Evolutionary conservation across 805 yeast species (phyloP).

Genomic region (Zygosaccharomyces bisporus): DNA sequence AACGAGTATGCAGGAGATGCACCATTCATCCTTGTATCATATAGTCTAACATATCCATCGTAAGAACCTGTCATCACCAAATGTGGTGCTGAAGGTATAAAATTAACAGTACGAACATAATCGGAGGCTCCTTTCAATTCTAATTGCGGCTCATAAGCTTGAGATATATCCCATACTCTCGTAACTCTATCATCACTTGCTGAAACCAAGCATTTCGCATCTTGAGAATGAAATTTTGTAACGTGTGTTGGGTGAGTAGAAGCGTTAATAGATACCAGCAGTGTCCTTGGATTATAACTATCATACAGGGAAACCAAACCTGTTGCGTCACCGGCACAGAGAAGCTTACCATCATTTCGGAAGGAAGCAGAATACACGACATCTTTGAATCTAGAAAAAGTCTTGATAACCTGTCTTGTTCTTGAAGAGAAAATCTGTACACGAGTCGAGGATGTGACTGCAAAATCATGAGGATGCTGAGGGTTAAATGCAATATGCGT

Average conservation of each 20-base stretch:
- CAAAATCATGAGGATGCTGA: constrained; percentile 81
- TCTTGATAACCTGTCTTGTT: constrained; percentile 85
- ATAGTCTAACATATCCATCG: constrained; percentile 80
- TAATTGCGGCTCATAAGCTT: constrained; percentile 64
- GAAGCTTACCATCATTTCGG: constrained; percentile 82
- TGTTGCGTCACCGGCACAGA: constrained; percentile 93
- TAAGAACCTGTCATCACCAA: constrained; percentile 90
- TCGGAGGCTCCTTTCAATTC: constrained; percentile 76
- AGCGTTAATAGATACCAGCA: constrained; percentile 77
- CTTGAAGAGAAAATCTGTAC: constrained; percentile 92
- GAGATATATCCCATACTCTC: constrained; percentile 83
- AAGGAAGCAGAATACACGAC: constrained; percentile 89
- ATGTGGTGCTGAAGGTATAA: constrained; percentile 71
- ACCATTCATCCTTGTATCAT: constrained; percentile 64
- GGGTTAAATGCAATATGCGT: constrained; percentile 88
- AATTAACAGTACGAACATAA: constrained; percentile 78
- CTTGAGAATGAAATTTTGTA: constrained; percentile 79
- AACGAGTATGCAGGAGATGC: constrained; percentile 56
- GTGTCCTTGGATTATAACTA: constrained; percentile 70
- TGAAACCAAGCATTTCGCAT: constrained; percentile 60
- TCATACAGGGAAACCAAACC: constrained; percentile 92
- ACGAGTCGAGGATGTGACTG: constrained; percentile 86
- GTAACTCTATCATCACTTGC: constrained; percentile 90
- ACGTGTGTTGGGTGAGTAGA: constrained; percentile 88
- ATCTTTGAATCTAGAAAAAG: constrained; percentile 84